A percentile compares a stretch with the other conserved stretches of the same genome.
Evolutionary conservation across 345 rosid species (phyloP).

Genomic region (Dovyalis caffra): DNA sequence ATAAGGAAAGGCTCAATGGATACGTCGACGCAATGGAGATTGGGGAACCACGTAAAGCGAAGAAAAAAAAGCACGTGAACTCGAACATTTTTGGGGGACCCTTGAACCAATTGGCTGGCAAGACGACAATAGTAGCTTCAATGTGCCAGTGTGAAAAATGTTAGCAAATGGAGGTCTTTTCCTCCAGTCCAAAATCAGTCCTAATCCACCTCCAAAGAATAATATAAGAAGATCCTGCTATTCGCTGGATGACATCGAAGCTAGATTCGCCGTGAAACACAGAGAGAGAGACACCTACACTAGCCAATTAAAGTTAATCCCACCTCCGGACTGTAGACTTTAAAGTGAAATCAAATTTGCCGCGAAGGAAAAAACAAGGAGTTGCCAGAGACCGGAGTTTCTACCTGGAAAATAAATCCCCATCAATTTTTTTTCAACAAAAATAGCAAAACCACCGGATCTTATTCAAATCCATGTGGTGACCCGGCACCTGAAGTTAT

Average conservation of each 20-base stretch:
- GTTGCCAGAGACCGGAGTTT: not conserved
- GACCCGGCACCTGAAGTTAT: not conserved
- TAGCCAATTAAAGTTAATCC: conserved; percentile 8
- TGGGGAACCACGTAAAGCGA: conserved; percentile 32
- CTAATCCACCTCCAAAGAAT: not conserved
- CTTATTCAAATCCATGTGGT: not conserved
- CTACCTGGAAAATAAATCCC: not conserved
- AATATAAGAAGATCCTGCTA: not conserved
- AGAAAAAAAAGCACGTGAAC: not conserved
- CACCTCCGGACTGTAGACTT: not conserved
- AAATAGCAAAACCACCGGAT: not conserved
- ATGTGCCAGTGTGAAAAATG: not conserved
- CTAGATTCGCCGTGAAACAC: conserved; percentile 9
- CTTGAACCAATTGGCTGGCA: not conserved
- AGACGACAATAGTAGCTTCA: conserved; percentile 22
- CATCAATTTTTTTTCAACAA: not conserved
- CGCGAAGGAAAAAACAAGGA: not conserved
- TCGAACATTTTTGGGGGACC: conserved; percentile 14
- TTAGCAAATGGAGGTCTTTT: not conserved
- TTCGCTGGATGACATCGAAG: conserved; percentile 4
- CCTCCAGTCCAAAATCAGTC: not conserved
- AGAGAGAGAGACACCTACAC: not conserved
- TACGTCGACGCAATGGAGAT: conserved; percentile 22
- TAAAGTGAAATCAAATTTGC: not conserved
- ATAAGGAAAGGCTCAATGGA: not conserved